Evolutionary conservation across 208 protist species (phyloP), one percentile per base, ranked within the genome.

Genomic region (Strigomonas galati): DNA sequence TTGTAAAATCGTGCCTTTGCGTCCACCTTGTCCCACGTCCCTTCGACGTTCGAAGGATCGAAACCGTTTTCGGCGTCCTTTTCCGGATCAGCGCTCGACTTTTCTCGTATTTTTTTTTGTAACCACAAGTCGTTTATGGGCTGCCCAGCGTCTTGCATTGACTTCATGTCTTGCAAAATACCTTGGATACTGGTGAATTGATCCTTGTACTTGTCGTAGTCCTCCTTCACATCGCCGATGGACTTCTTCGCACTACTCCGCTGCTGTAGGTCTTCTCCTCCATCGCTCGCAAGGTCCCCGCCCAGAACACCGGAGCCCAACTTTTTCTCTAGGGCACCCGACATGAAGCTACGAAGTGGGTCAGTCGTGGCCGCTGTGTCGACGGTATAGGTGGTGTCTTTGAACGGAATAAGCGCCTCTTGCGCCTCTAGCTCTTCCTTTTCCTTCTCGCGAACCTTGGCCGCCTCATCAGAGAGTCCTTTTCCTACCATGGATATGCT

Each of bases 1-100:
- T 95, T 95, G 79, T 95, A 95, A 56, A 90, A 90, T 49, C 79
- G 74, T 10, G 90, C 90, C 71, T 88, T 87, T 17, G 82, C 82
- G 65, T 89, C 90, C 24, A 85, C 84, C 28, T 71, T 72, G 67
- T 93, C 87, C 87, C 90, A 95, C 12, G 83, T 88, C 9, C 82
- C 85, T 48, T 93, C 85, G 19, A 92, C 78, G 72, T 93, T 78
- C 26, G 76, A 62, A 1, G 87, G 49, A 49, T 95, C 79, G 67
- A 93, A 95, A 46, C 87, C 90, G 52, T 92, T 76, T 21, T 63
- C 66, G 46, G 37, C 56, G 63, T 89, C 84, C 48, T 70, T 62
- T 49, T 84, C 79, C 1, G 81, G 57, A 53, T 83, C 76, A 15
- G 58, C 65, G 26, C 76, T 62, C 4, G 73, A 69, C 21, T 62